Percentiles rank a stretch among this genome's conserved stretches.
phyloP scores from a whole-genome alignment of 1,284 basidiomycete genomes.

The Rhodotorula sp. region DNA sequence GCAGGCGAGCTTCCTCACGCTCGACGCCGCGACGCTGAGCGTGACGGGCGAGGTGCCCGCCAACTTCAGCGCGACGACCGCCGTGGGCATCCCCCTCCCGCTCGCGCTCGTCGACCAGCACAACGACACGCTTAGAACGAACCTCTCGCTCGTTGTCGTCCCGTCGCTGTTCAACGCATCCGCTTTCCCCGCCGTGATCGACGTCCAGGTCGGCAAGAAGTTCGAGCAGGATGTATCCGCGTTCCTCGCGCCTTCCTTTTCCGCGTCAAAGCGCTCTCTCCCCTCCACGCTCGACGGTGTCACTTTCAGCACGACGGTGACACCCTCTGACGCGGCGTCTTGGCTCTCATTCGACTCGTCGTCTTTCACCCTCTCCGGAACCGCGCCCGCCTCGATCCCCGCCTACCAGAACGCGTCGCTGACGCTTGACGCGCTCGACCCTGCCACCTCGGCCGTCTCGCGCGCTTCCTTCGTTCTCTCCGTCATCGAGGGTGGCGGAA shows the following conservation, averaged over 20 bases:
- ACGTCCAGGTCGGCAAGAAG: constrained; percentile 54
- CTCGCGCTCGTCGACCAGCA: constrained; percentile 65
- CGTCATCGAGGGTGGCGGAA: constrained; percentile 26
- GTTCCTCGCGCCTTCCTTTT: constrained; percentile 29
- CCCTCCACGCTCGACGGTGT: not conserved
- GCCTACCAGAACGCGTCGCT: constrained; percentile 27
- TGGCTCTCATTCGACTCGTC: constrained; percentile 37
- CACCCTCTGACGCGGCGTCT: constrained; percentile 21
- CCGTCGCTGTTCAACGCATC: constrained; percentile 64
- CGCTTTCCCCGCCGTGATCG: constrained; percentile 59
- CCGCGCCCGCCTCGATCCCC: constrained; percentile 29
- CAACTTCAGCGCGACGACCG: constrained; percentile 45
- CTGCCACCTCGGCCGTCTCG: constrained; percentile 9
- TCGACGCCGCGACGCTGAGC: constrained; percentile 58
- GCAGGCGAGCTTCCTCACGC: constrained; percentile 50
- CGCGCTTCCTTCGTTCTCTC: constrained; percentile 29
- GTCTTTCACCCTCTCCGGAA: constrained; percentile 34
- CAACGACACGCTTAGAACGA: constrained; percentile 62
- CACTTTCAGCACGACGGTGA: constrained; percentile 35
- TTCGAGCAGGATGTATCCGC: constrained; percentile 39
- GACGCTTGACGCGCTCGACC: constrained; percentile 23
- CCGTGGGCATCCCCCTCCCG: constrained; percentile 57
- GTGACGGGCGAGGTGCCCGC: constrained; percentile 66
- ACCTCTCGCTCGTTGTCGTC: constrained; percentile 64
- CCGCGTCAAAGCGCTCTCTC: constrained; percentile 7